A percentile compares a stretch with the other conserved stretches of the same genome.
These are phyloP conservation scores for Beauveria rudraprayagi DNA, from an alignment of 2,329 filamentous ascomycete genomes.

Conservation along the genomic window DNA sequence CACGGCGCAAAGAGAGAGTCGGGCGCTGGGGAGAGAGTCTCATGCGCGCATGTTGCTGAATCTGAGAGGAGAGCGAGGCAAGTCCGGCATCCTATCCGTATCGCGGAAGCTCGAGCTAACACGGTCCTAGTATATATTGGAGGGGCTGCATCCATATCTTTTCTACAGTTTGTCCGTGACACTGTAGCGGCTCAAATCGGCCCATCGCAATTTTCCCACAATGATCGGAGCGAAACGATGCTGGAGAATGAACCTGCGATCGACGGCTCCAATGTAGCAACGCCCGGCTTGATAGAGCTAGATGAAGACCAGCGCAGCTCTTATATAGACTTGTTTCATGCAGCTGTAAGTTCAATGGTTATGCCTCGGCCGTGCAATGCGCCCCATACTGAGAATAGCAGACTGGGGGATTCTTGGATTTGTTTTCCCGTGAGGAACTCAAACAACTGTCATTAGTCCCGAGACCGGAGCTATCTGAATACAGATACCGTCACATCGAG, in stretches of 20 bases:
- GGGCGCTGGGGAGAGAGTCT: slow-evolving; percentile 6
- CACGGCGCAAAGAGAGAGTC: background rate
- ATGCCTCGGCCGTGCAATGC: too few relatives aligned
- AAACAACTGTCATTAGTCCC: background rate
- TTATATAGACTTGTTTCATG: background rate
- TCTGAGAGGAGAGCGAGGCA: slow-evolving; percentile 37
- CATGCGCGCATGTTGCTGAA: slow-evolving; percentile 34
- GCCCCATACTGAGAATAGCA: background rate
- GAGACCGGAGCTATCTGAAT: slow-evolving; percentile 2
- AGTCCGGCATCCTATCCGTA: background rate
- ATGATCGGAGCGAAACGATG: slow-evolving; percentile 42
- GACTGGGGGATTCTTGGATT: slow-evolving; percentile 10
- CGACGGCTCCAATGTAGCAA: background rate
- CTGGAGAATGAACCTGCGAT: slow-evolving; percentile 35
- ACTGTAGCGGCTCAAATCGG: slow-evolving; percentile 42
- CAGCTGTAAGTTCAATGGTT: background rate
- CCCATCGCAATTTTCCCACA: slow-evolving; percentile 45
- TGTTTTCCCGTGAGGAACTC: slow-evolving; percentile 1
- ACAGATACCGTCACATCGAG: background rate
- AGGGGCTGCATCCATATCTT: slow-evolving; percentile 46
- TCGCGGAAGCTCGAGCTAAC: background rate
- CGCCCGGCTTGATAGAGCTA: slow-evolving; percentile 4
- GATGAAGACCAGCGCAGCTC: background rate
- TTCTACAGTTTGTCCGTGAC: slow-evolving; percentile 44
- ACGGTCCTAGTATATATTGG: slow-evolving; percentile 35